Conservation (phyloP, 805 yeast genomes). For the Candida gorgasii region DNA sequence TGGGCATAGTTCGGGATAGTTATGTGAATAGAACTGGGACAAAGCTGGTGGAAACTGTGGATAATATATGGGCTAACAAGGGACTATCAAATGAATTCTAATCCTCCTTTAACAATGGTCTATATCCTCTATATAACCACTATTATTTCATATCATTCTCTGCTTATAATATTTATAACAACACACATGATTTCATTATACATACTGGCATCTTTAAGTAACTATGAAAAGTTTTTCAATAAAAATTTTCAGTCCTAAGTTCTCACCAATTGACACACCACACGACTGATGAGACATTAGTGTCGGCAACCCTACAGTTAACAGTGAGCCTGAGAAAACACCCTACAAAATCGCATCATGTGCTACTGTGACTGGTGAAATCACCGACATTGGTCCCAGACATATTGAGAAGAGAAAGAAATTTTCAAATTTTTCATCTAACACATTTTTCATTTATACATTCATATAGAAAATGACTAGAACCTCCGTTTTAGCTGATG, state of each 20-base stretch:
- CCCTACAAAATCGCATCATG: neutral
- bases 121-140: neutral
- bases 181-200: constrained; percentile 19
- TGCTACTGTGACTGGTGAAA: constrained; percentile 1
- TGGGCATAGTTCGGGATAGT: too few species aligned
- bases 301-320: neutral
- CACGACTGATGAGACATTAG: neutral
- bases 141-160: neutral
- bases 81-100: too few species aligned
- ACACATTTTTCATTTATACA: constrained; percentile 1
- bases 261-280: neutral
- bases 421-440: constrained; percentile 8
- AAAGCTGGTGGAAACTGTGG: too few species aligned
- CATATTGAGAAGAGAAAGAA: constrained; percentile 6
- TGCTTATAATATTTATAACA: too few species aligned
- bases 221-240: constrained; percentile 9
- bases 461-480: constrained; percentile 76
- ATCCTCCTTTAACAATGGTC: neutral
- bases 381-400: neutral
- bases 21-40: too few species aligned
- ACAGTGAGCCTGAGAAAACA: too few species aligned
- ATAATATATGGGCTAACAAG: too few species aligned
- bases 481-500: constrained; percentile 98
- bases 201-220: constrained; percentile 45
- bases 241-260: constrained; percentile 5